Evolutionary conservation across 352 stramenopile genomes (phyloP).

Genomic region (Pythium brachiatum): DNA sequence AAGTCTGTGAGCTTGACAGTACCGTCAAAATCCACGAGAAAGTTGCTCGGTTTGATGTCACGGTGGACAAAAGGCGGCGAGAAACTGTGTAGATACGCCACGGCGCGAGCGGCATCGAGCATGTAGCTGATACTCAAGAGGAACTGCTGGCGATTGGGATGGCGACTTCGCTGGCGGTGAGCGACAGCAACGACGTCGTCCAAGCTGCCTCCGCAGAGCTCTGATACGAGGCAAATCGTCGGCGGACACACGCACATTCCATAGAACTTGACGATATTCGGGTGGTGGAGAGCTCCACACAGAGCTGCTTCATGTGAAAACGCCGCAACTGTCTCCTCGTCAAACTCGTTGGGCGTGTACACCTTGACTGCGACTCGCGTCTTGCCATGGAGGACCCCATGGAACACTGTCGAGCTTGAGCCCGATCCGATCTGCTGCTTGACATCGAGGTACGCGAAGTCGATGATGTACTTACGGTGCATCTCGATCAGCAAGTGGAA

Average conservation of each 20-base stretch:
- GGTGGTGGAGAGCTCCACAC: slow-evolving; percentile 58
- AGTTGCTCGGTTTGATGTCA: slow-evolving; percentile 80
- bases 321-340: slow-evolving; percentile 54
- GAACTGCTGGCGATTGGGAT: slow-evolving; percentile 38
- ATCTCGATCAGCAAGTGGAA: slow-evolving; percentile 66
- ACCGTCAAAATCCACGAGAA: slow-evolving; percentile 41
- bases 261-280: slow-evolving; percentile 78
- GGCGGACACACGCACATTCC: slow-evolving; percentile 73
- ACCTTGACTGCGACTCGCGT: slow-evolving; percentile 68
- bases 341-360: slow-evolving; percentile 53
- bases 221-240: slow-evolving; percentile 65
- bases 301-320: slow-evolving; percentile 77
- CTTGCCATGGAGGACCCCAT: slow-evolving; percentile 48
- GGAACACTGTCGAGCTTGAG: slow-evolving; percentile 56
- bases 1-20: slow-evolving; percentile 31
- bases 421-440: slow-evolving; percentile 40
- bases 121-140: slow-evolving; percentile 59
- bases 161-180: slow-evolving; percentile 41
- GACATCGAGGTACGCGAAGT: slow-evolving; percentile 65
- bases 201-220: slow-evolving; percentile 63
- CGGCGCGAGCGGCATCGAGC: slow-evolving; percentile 48
- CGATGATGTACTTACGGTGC: slow-evolving; percentile 65
- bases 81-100: slow-evolving; percentile 72
- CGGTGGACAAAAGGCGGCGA: slow-evolving; percentile 62
- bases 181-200: slow-evolving; percentile 47